These are phyloP conservation scores for Lycium ferocissimum DNA, from an alignment of 257 asterid species.

Conservation along the genomic window DNA sequence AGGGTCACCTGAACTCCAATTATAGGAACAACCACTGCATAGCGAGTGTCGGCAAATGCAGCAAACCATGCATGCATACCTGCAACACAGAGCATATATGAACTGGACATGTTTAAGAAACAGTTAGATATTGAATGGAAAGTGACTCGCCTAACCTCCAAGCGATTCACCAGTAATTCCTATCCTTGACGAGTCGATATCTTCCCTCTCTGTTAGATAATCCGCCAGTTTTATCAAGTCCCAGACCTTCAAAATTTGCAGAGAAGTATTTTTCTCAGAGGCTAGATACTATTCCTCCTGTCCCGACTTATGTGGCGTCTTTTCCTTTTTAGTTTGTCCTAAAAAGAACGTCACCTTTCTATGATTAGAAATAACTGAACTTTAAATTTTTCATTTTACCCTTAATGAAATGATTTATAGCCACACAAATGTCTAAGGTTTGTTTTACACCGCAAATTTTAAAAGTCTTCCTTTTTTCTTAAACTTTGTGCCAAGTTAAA, in stretches of 20 bases:
- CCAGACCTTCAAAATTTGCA: slow-evolving; percentile 63
- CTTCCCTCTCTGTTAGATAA: slow-evolving; percentile 49
- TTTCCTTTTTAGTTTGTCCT: no score
- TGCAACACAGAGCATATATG: slow-evolving; percentile 40
- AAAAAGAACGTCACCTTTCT: no score
- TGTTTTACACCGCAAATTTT: no score
- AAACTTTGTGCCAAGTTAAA: no score
- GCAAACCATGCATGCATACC: slow-evolving; percentile 99
- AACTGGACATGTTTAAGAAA: background rate
- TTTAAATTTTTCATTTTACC: no score
- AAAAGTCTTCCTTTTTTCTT: no score
- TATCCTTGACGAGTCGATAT: slow-evolving; percentile 72
- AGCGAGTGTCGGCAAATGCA: slow-evolving; percentile 83
- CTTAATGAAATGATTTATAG: no score
- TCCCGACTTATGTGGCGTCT: no score
- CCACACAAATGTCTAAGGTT: no score
- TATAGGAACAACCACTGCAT: slow-evolving; percentile 82
- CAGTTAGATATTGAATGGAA: background rate
- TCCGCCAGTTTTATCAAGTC: slow-evolving; percentile 65
- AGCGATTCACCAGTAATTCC: slow-evolving; percentile 98
- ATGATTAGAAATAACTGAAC: no score
- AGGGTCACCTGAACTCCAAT: slow-evolving; percentile 86
- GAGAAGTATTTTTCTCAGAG: background rate
- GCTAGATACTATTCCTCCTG: background rate
- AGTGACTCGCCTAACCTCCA: slow-evolving; percentile 70